Evolutionary conservation across 192 early-diverging fungal genomes (phyloP), one percentile per base, ranked within the genome.

Genomic region (Coemansia sp.): DNA sequence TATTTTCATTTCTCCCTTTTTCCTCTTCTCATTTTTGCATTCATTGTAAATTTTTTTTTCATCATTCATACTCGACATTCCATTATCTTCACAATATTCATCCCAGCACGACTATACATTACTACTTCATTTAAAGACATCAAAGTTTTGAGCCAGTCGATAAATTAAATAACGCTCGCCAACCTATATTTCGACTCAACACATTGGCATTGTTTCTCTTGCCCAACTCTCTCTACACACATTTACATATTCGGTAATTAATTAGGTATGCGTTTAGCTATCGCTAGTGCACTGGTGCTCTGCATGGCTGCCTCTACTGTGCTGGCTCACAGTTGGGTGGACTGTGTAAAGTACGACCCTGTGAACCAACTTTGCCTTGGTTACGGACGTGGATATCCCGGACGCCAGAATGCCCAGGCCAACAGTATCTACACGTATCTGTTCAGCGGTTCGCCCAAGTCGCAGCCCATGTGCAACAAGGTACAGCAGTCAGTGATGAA

Each of bases 241-340:
- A 29, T 8, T n/a, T 32, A 2, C 27, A 50, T 37, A 33, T 35
- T 3, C 26, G 11, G 19, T 19, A 9, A 9, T 25, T 9, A 22
- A 11, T 48, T 48, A 48, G 46, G 49, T 37, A 53, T 53, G 50
- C 37, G 27, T 30, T 42, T 27, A 13, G 38, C 23, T 44, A 11
- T 30, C 14, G 23, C 40, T 27, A 44, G 25, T 15, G 34, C 35
- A 10, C 41, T 34, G 22, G 54, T 49, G 10, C 17, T 41, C 2
- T 51, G 42, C 25, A 29, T 26, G 14, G 48, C 36, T 11, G 50
- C 56, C 34, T 29, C 67, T 6, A 52, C 64, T 52, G 70, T 77
- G 62, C 58, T 70, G 53, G 80, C 72, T 43, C 82, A 83, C 67
- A 78, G 75, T 28, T 83, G 82, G 82, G 55, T 81, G 13, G 82